Percentiles rank a stretch among this genome's conserved stretches.
Evolutionary conservation across 768 basidiomycete species (phyloP).

Genomic region (Cubamyces sp.): DNA sequence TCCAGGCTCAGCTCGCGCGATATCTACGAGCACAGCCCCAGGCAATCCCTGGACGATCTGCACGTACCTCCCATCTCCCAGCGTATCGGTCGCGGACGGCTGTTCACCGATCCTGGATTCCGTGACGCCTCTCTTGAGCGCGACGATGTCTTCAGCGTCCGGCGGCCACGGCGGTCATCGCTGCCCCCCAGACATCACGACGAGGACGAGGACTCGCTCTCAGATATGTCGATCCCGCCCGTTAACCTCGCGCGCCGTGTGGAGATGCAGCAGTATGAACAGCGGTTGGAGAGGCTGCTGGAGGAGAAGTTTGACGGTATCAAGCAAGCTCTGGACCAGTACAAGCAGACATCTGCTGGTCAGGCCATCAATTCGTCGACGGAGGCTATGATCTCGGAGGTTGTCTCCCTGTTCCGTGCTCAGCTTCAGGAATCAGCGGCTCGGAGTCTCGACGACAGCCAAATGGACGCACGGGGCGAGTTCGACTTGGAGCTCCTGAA

Average conservation of each 20-base stretch:
- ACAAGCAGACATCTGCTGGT: constrained; percentile 19
- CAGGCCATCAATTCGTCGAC: constrained; percentile 46
- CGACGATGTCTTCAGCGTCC: constrained; percentile 49
- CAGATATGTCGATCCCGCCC: constrained; percentile 47
- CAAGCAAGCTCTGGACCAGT: constrained; percentile 42
- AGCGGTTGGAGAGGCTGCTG: constrained; percentile 62
- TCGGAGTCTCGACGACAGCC: constrained; percentile 60
- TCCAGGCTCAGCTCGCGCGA: constrained; percentile 79
- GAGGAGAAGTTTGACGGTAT: constrained; percentile 69
- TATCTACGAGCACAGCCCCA: constrained; percentile 58
- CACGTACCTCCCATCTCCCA: constrained; percentile 71
- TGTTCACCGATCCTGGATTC: constrained; percentile 62
- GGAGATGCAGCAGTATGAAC: constrained; percentile 62
- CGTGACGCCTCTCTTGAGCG: constrained; percentile 35
- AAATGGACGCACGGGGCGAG: constrained; percentile 74
- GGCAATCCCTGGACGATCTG: constrained; percentile 79
- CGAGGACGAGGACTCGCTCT: constrained; percentile 49
- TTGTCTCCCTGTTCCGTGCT: constrained; percentile 66
- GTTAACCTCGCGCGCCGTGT: constrained; percentile 59
- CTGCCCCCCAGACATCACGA: constrained; percentile 50
- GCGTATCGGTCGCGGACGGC: constrained; percentile 53
- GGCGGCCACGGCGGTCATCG: constrained; percentile 38
- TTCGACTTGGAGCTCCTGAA: constrained; percentile 79
- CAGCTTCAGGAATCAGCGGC: constrained; percentile 68
- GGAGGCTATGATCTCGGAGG: constrained; percentile 66